A percentile compares a stretch with the other conserved stretches of the same genome.
Evolutionary conservation across 345 rosid genomes (phyloP).

Genomic region (Corchorus olitorius): DNA sequence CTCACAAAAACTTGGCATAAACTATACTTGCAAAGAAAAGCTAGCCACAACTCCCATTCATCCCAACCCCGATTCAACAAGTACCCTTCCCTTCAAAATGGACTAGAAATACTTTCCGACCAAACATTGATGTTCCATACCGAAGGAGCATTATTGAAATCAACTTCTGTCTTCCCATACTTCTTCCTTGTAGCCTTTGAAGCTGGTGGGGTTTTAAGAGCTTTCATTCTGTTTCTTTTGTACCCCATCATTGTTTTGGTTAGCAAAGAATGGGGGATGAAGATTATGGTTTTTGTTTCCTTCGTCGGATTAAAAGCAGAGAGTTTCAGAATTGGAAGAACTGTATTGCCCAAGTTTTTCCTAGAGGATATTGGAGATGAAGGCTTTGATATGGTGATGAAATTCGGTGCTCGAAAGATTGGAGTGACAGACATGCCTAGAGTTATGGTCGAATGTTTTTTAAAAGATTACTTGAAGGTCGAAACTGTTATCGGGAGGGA

Average conservation of each 20-base stretch:
- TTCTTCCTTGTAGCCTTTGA: slow-evolving; percentile 71
- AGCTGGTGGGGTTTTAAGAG: slow-evolving; percentile 56
- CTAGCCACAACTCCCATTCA: background rate
- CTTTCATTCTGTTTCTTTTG: slow-evolving; percentile 46
- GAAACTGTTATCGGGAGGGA: slow-evolving; percentile 57
- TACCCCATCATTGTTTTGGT: slow-evolving; percentile 48
- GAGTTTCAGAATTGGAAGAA: slow-evolving; percentile 38
- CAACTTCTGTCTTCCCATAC: slow-evolving; percentile 54
- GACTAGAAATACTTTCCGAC: slow-evolving; percentile 1
- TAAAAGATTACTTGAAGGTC: slow-evolving; percentile 50
- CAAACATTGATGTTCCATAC: slow-evolving; percentile 41
- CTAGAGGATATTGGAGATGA: slow-evolving; percentile 58
- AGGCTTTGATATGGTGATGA: slow-evolving; percentile 49
- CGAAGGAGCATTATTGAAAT: slow-evolving; percentile 49
- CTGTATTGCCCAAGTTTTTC: slow-evolving; percentile 62
- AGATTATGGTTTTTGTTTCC: slow-evolving; percentile 50
- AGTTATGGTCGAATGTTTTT: slow-evolving; percentile 63
- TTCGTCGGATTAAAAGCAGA: slow-evolving; percentile 49
- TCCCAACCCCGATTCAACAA: slow-evolving; percentile 4
- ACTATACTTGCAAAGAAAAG: slow-evolving; percentile 8
- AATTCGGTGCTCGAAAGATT: slow-evolving; percentile 35
- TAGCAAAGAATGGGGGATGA: slow-evolving; percentile 41
- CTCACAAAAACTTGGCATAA: slow-evolving; percentile 5
- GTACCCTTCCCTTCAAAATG: slow-evolving; percentile 11
- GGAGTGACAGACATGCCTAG: slow-evolving; percentile 60